phyloP scores from a whole-genome alignment of 176 grass and related monocot species.

The Carex kokanica region DNA sequence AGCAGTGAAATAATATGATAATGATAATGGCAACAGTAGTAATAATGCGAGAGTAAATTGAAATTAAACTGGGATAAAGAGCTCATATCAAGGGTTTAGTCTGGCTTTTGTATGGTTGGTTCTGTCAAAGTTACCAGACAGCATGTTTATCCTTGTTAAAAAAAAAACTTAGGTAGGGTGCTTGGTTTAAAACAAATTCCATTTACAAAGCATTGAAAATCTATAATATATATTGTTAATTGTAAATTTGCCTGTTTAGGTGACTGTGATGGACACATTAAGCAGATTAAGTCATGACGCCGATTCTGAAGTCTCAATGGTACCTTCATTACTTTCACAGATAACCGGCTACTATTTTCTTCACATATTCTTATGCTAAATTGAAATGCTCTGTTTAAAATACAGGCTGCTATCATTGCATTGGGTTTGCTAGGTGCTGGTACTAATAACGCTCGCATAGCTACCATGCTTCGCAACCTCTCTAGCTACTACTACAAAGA shows the following conservation, averaged over 20 bases:
- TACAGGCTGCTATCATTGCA: constrained; percentile 84
- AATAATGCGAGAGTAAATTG: not conserved
- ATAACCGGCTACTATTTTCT: not conserved
- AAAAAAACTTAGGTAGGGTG: not conserved
- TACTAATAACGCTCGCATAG: constrained; percentile 98
- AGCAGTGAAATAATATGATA: not conserved
- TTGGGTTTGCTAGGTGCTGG: constrained; percentile 95
- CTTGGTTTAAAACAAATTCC: not conserved
- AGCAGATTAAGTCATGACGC: constrained; percentile 99
- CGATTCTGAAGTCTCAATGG: constrained; percentile 94
- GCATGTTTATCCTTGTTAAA: not conserved
- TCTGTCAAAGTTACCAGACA: not conserved
- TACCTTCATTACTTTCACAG: constrained; percentile 18
- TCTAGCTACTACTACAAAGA: constrained; percentile 99
- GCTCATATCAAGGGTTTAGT: not conserved
- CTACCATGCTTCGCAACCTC: constrained; percentile 93
- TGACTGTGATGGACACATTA: constrained; percentile 97
- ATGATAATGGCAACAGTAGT: not conserved
- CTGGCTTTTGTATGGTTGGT: not conserved
- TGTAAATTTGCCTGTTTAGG: constrained; percentile 40
- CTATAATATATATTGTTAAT: not conserved
- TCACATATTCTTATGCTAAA: constrained; percentile 5
- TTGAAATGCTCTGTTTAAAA: constrained; percentile 19
- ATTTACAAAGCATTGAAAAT: not conserved
- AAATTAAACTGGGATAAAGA: not conserved